These are phyloP conservation scores for Botryosphaeria dothidea DNA, from an alignment of 2,329 filamentous ascomycete genomes.

Conservation along the genomic window DNA sequence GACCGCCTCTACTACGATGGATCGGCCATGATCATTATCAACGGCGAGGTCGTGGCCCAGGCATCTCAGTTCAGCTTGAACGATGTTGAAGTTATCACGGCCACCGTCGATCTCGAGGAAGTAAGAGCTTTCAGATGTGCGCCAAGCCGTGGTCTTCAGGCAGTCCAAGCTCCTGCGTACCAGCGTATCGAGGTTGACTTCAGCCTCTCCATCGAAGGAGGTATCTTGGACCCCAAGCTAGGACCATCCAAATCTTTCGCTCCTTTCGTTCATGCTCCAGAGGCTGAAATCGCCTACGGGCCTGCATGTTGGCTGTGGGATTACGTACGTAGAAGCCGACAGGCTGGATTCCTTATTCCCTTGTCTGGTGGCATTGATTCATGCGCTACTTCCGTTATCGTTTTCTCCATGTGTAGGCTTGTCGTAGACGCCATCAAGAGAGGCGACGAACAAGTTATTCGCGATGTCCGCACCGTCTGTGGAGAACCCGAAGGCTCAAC, in stretches of 20 bases:
- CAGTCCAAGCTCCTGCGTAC: conserved; percentile 52
- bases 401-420: conserved; percentile 56
- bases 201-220: conserved; percentile 42
- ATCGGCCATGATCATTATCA: conserved; percentile 63
- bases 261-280: conserved; percentile 59
- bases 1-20: conserved; percentile 44
- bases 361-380: conserved; percentile 63
- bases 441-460: conserved; percentile 57
- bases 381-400: conserved; percentile 56
- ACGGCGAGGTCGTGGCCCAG: conserved; percentile 65
- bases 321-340: conserved; percentile 55
- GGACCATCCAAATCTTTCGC: conserved; percentile 47
- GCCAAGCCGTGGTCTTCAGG: conserved; percentile 59
- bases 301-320: conserved; percentile 69
- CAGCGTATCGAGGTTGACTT: conserved; percentile 47
- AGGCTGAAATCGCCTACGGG: conserved; percentile 64
- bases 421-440: conserved; percentile 55
- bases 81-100: conserved; percentile 57
- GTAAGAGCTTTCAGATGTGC: conserved; percentile 63
- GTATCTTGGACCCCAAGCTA: conserved; percentile 48
- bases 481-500: conserved; percentile 48
- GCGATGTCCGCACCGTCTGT: conserved; percentile 54
- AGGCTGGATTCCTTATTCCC: conserved; percentile 59
- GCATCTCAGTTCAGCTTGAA: conserved; percentile 64
- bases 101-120: conserved; percentile 65